Percentiles rank a stretch among this genome's conserved stretches.
phyloP scores from a whole-genome alignment of 2,329 filamentous ascomycete genomes.

The Botryotinia globosa region DNA sequence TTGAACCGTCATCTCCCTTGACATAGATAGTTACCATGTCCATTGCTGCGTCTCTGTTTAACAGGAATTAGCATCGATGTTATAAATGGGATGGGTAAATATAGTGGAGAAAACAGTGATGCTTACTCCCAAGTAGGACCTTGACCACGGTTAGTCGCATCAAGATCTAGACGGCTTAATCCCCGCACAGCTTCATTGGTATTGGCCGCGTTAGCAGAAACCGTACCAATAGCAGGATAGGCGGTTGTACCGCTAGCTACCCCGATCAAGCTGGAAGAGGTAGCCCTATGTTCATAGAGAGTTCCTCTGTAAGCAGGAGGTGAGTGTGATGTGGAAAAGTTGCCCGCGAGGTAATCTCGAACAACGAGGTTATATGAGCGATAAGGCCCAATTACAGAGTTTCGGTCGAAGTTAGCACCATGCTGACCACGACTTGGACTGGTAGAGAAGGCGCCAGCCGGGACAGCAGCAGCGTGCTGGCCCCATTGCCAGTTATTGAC shows the following conservation, averaged over 20 bases:
- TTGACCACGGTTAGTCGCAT: background rate
- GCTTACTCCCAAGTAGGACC: background rate
- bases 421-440: background rate
- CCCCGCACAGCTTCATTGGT: background rate
- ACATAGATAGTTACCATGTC: background rate
- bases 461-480: background rate
- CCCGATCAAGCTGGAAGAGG: background rate
- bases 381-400: background rate
- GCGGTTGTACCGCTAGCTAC: background rate
- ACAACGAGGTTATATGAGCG: background rate
- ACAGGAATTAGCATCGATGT: background rate
- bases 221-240: background rate
- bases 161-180: background rate
- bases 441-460: background rate
- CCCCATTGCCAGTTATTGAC: background rate
- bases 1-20: background rate
- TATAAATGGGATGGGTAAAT: too few species aligned
- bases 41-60: background rate
- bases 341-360: background rate
- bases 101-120: too few species aligned
- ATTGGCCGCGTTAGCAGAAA: background rate
- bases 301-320: background rate
- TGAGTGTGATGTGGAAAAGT: background rate
- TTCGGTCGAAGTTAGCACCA: background rate
- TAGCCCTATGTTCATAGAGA: background rate